Percentiles rank a stretch among this genome's conserved stretches.
Conservation (phyloP, 2,329 filamentous ascomycete species). For the Emmonsiellopsis sp. region DNA sequence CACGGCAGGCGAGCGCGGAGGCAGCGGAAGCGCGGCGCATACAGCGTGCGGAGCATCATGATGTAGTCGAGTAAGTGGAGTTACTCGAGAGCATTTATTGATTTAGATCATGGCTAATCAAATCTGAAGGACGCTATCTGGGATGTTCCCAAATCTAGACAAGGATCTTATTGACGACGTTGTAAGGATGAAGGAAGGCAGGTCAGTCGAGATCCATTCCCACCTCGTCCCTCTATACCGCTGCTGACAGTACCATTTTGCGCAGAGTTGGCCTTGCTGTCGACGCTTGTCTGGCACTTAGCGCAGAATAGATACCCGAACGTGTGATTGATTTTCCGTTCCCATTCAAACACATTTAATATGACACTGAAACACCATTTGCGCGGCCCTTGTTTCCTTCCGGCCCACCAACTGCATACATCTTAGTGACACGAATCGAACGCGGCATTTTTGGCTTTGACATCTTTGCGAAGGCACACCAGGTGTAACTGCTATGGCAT, state of each 20-base stretch:
- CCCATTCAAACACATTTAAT: not conserved
- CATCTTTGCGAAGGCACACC: too few species aligned
- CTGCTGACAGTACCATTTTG: slow-evolving; percentile 1
- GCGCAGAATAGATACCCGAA: slow-evolving; percentile 26
- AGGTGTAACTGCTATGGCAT: too few species aligned
- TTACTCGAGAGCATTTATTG: not conserved
- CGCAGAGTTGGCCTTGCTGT: slow-evolving; percentile 72
- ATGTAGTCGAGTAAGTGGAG: slow-evolving; percentile 64
- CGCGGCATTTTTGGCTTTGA: too few species aligned
- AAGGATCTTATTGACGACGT: slow-evolving; percentile 94
- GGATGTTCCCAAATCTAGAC: slow-evolving; percentile 96
- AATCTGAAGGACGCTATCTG: slow-evolving; percentile 58
- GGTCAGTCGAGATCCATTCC: slow-evolving; percentile 47
- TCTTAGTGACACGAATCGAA: too few species aligned
- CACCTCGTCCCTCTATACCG: not conserved
- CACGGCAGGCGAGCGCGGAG: slow-evolving; percentile 82
- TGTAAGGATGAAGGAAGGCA: slow-evolving; percentile 87
- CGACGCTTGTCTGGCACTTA: slow-evolving; percentile 71
- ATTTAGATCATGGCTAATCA: not conserved
- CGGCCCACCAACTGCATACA: too few species aligned
- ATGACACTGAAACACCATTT: not conserved
- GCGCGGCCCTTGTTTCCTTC: too few species aligned
- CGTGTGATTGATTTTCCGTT: not conserved
- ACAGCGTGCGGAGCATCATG: slow-evolving; percentile 73
- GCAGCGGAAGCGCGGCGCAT: slow-evolving; percentile 77